Percentiles rank a stretch among this genome's conserved stretches.
Evolutionary conservation across 23 red algal species (phyloP).

Genomic region (Gracilaria domingensis): DNA sequence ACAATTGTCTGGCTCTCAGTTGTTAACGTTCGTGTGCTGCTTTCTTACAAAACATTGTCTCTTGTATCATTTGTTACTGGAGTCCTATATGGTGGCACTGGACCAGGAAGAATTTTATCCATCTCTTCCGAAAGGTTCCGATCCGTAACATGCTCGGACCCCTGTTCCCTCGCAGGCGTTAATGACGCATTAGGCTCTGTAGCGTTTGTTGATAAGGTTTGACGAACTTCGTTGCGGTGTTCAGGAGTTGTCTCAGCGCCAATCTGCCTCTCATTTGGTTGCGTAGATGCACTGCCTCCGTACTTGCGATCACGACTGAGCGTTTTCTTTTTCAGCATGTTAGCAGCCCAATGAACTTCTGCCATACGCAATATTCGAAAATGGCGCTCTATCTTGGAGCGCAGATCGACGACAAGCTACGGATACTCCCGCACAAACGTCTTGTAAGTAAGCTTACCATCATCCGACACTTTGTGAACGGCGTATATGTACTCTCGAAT

Average conservation of each 20-base stretch:
- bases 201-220: background rate
- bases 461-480: background rate
- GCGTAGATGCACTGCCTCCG: background rate
- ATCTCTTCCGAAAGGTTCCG: background rate
- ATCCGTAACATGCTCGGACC: background rate
- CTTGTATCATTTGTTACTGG: too few relatives aligned
- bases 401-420: background rate
- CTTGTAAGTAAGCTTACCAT: slow-evolving; percentile 11
- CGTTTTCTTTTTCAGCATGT: background rate
- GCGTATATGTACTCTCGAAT: slow-evolving; percentile 2
- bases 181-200: background rate
- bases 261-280: too few relatives aligned
- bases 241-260: background rate
- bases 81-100: background rate
- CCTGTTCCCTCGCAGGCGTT: background rate
- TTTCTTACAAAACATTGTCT: background rate
- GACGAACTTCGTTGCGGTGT: background rate
- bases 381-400: slow-evolving; percentile 14
- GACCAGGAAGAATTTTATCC: background rate
- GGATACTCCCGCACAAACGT: background rate
- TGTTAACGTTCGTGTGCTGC: background rate
- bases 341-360: slow-evolving; percentile 1
- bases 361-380: slow-evolving; percentile 15
- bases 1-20: background rate
- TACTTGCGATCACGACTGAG: slow-evolving; percentile 3